Evolutionary conservation across 192 early-diverging fungal genomes (phyloP).

Genomic region (Phlyctochytrium bullatum): DNA sequence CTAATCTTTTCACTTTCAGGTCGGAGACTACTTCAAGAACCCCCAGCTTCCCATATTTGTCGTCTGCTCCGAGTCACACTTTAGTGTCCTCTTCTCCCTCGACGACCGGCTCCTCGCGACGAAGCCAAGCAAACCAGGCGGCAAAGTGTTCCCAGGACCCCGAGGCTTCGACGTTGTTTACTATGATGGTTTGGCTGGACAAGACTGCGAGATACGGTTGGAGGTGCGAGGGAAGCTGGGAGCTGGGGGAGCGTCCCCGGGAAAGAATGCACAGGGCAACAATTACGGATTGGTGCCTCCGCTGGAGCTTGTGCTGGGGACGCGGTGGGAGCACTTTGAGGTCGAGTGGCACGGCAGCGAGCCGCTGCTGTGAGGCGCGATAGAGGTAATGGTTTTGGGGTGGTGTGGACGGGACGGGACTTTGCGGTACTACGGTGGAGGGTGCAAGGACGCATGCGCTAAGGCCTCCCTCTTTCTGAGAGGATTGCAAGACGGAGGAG

Average conservation of each 20-base stretch:
- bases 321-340: constrained; percentile 31
- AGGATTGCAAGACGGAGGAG: no score
- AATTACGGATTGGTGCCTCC: constrained; percentile 29
- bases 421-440: no score
- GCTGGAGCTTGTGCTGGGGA: constrained; percentile 36
- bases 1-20: constrained; percentile 12
- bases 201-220: constrained; percentile 44
- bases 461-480: no score
- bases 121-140: background rate
- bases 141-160: background rate
- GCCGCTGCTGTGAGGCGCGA: constrained; percentile 43
- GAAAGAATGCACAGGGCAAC: background rate
- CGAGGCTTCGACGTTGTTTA: constrained; percentile 43
- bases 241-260: constrained; percentile 3
- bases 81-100: constrained; percentile 45
- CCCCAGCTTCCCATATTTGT: constrained; percentile 52
- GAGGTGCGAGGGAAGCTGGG: constrained; percentile 5
- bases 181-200: constrained; percentile 54
- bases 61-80: constrained; percentile 53
- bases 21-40: constrained; percentile 44
- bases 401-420: no score
- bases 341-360: constrained; percentile 44
- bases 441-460: no score
- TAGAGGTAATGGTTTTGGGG: no score
- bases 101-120: constrained; percentile 1